Conservation (phyloP, 805 yeast genomes). For the Starmerella asiatica region DNA sequence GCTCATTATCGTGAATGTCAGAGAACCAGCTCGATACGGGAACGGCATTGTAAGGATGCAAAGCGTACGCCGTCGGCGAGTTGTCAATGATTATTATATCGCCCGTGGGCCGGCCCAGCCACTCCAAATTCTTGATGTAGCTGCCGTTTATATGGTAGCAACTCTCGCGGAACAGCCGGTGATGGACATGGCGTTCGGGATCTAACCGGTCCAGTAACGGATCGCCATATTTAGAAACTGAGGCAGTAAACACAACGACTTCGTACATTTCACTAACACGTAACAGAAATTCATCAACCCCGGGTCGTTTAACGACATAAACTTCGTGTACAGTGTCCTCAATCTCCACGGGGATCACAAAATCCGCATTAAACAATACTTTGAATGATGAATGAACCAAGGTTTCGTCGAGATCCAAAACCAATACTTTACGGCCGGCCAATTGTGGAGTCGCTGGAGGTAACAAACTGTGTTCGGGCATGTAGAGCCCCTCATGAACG, state of each 20-base stretch:
- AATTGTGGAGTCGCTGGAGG: conserved; percentile 26
- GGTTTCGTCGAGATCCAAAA: conserved; percentile 89
- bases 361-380: conserved; percentile 82
- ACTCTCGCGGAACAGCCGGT: conserved; percentile 84
- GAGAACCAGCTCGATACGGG: conserved; percentile 98
- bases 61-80: conserved; percentile 94
- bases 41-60: conserved; percentile 95
- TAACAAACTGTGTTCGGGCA: too few relatives aligned
- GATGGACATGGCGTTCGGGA: conserved; percentile 61
- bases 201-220: conserved; percentile 86
- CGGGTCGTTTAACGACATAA: conserved; percentile 93
- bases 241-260: conserved; percentile 94
- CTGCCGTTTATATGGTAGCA: conserved; percentile 90
- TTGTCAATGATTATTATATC: conserved; percentile 87
- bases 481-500: not conserved
- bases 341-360: conserved; percentile 93
- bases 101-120: conserved; percentile 79
- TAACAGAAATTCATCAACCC: conserved; percentile 83
- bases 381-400: conserved; percentile 92
- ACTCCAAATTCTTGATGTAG: conserved; percentile 84
- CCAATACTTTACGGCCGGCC: conserved; percentile 64
- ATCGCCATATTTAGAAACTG: conserved; percentile 90
- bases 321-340: conserved; percentile 87
- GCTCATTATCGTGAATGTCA: conserved; percentile 92
- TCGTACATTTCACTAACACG: conserved; percentile 78